A percentile compares a stretch with the other conserved stretches of the same genome.
Evolutionary conservation across 306 rosid genomes (phyloP).

Genomic region (Cucurbita maxima): DNA sequence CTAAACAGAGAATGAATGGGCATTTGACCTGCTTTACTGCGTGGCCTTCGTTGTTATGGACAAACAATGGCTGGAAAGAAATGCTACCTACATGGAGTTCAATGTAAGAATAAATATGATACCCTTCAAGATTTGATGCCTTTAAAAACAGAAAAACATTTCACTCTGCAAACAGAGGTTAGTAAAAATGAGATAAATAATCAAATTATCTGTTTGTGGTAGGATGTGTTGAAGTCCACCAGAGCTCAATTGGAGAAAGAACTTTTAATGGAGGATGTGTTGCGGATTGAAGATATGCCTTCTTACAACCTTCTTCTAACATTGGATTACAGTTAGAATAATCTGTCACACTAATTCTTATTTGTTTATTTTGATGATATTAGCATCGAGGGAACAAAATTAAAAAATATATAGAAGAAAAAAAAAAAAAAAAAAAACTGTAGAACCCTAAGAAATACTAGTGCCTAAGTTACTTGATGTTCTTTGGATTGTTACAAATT

Average conservation of each 20-base stretch:
- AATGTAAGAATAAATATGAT: conserved; percentile 40
- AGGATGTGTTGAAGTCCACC: conserved; percentile 66
- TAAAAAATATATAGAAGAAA: no score
- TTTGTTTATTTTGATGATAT: neutral
- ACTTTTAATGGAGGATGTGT: conserved; percentile 59
- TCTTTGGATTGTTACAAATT: neutral
- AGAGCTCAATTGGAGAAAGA: conserved; percentile 72
- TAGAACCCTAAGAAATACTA: neutral
- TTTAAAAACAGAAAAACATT: neutral
- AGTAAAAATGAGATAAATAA: neutral
- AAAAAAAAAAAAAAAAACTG: neutral
- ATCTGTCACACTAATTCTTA: neutral
- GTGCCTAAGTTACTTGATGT: neutral
- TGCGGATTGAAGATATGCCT: conserved; percentile 85
- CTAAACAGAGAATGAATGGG: conserved; percentile 64
- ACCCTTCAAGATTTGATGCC: neutral
- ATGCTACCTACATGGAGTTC: conserved; percentile 87
- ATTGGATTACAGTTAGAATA: neutral
- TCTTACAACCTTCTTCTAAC: conserved; percentile 46
- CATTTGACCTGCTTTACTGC: conserved; percentile 81
- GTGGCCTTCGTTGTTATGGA: conserved; percentile 80
- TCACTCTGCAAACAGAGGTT: neutral
- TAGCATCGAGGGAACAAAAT: neutral
- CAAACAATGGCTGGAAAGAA: conserved; percentile 69
- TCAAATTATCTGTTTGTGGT: neutral